These are phyloP conservation scores for Pichia paraexigua DNA, from an alignment of 805 yeast species.

Conservation along the genomic window DNA sequence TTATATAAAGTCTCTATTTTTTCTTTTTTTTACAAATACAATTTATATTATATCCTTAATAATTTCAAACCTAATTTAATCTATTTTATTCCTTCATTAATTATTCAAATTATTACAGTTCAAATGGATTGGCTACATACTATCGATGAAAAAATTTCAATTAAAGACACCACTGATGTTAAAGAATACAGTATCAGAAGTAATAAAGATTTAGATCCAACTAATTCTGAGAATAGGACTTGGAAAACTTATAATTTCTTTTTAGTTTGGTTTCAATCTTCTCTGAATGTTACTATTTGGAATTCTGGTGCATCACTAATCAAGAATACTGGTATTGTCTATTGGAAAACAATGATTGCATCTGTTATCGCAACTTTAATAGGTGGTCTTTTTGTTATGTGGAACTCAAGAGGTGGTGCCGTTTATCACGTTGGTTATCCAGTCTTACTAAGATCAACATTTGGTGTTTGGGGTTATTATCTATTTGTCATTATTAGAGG, in stretches of 20 bases:
- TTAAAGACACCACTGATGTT: slow-evolving; percentile 1
- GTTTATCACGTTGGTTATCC: slow-evolving; percentile 46
- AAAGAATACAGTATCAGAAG: slow-evolving; percentile 16
- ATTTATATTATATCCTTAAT: neutral
- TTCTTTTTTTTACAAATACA: neutral
- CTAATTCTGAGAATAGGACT: slow-evolving; percentile 29
- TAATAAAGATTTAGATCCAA: slow-evolving; percentile 33
- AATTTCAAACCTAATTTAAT: neutral
- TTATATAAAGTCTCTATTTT: no score
- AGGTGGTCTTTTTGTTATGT: slow-evolving; percentile 35
- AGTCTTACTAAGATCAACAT: slow-evolving; percentile 34
- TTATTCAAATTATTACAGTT: neutral
- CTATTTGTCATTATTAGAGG: slow-evolving; percentile 38
- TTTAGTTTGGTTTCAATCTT: slow-evolving; percentile 21
- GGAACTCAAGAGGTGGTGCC: slow-evolving; percentile 41
- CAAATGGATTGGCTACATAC: slow-evolving; percentile 1
- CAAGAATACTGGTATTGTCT: slow-evolving; percentile 17
- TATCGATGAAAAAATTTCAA: neutral
- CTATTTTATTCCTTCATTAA: neutral
- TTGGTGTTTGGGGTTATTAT: slow-evolving; percentile 40
- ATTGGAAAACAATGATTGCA: slow-evolving; percentile 37
- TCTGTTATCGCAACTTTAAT: slow-evolving; percentile 40
- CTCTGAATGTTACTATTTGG: slow-evolving; percentile 25
- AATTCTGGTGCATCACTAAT: slow-evolving; percentile 24
- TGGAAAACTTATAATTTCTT: slow-evolving; percentile 26